Evolutionary conservation across 768 basidiomycete species (phyloP), one percentile per base, ranked within the genome.

Genomic region (Sarcodon aspratus): DNA sequence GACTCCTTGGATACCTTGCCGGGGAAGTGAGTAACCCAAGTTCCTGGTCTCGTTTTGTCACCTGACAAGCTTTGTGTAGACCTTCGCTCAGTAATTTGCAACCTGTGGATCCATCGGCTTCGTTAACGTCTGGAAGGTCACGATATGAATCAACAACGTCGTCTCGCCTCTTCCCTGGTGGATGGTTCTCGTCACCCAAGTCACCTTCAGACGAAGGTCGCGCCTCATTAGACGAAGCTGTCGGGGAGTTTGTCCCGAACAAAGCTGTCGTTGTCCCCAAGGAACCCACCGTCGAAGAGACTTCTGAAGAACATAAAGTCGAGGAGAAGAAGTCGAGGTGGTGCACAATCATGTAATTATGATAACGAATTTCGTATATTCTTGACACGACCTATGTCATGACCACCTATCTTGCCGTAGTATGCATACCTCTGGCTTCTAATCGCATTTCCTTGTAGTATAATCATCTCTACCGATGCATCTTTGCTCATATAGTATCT

Each of bases 131-230:
- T 13, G 32, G 51, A 7, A 75, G 55, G 11, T 64, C 63, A 1
- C 63, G 75, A 45, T 64, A 71, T n/a, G 74, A 75, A 56, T 76
- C 77, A 9, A 72, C 74, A 1, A 64, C 75, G 3, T 78, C 78
- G n/a, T 76, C 75, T 10, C 66, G 72, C 44, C 71, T 73, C 62
- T 75, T 78, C 69, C 76, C 75, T 8, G 78, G 78, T 33, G 74
- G 71, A 1, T 78, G 76, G 76, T 63, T 64, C 58, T 62, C 61
- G 11, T 57, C 59, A 36, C 57, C 68, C 15, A 59, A 63, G 21
- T 72, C 68, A 56, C 54, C 65, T 5, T 66, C 70, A 1, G 59
- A 61, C 27, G 67, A 72, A 55, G 69, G 66, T 42, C 61, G 74
- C 42, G 53, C 75, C 7, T 78, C 76, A 7, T 53, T 77, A 36